phyloP scores from a whole-genome alignment of 805 yeast species.

The Candida cerambycidarum region DNA sequence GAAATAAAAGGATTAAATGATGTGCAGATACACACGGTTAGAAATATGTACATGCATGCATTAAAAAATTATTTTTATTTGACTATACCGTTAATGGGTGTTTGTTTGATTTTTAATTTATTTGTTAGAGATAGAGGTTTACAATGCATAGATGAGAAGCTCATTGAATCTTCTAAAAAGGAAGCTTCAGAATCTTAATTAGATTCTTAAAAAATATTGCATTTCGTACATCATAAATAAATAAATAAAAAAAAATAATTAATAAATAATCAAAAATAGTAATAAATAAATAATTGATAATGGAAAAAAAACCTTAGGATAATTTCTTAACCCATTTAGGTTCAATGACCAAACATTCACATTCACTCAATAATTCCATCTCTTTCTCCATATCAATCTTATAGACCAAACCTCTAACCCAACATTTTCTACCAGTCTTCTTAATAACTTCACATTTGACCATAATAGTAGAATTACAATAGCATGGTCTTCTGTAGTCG shows the following conservation, averaged over 20 bases:
- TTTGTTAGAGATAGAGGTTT: slow-evolving; percentile 41
- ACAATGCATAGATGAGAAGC: slow-evolving; percentile 31
- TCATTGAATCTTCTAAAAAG: slow-evolving; percentile 2
- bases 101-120: slow-evolving; percentile 30
- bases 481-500: slow-evolving; percentile 38
- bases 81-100: slow-evolving; percentile 33
- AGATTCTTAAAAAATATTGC: no score
- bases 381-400: slow-evolving; percentile 20
- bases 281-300: no score
- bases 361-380: slow-evolving; percentile 27
- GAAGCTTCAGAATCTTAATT: no score
- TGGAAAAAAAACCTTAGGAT: no score
- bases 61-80: slow-evolving; percentile 32
- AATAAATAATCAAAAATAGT: no score
- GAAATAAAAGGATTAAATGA: slow-evolving; percentile 21
- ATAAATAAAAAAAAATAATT: no score
- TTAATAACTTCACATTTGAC: slow-evolving; percentile 32
- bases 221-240: no score
- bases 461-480: slow-evolving; percentile 29
- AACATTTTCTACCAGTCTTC: slow-evolving; percentile 40
- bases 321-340: slow-evolving; percentile 40
- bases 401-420: slow-evolving; percentile 37
- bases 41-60: slow-evolving; percentile 27
- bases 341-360: slow-evolving; percentile 42
- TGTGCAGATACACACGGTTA: slow-evolving; percentile 20